Evolutionary conservation across 2,329 filamentous ascomycete genomes (phyloP).

Genomic region (Fusarium compactum): DNA sequence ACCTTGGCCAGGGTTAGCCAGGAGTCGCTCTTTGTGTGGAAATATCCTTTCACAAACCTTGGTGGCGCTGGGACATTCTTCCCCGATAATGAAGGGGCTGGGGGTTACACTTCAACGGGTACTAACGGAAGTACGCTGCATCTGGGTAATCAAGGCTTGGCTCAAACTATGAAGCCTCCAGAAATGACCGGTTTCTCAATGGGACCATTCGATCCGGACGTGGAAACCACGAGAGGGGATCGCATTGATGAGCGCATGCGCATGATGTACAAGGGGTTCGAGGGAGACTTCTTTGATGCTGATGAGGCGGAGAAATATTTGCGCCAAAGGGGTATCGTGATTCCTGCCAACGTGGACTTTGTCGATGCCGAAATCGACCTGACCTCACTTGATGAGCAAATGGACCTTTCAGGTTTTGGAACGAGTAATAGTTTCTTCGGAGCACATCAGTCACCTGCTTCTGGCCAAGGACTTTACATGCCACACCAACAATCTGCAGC

Average conservation of each 20-base stretch:
- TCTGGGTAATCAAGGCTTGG: conserved; percentile 56
- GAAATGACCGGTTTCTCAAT: conserved; percentile 52
- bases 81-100: conserved; percentile 36
- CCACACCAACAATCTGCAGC: conserved; percentile 15
- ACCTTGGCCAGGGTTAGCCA: conserved; percentile 50
- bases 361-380: conserved; percentile 69
- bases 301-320: conserved; percentile 83
- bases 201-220: conserved; percentile 61
- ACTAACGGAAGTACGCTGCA: conserved; percentile 14
- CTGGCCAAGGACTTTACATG: conserved; percentile 13
- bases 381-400: conserved; percentile 51
- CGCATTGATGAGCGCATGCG: conserved; percentile 61
- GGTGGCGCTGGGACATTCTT: conserved; percentile 78
- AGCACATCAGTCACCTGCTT: neutral
- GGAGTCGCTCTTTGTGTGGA: conserved; percentile 68
- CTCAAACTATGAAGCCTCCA: conserved; percentile 40
- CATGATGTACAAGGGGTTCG: conserved; percentile 70
- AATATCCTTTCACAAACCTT: conserved; percentile 72
- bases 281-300: conserved; percentile 81
- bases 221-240: conserved; percentile 57
- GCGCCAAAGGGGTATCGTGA: conserved; percentile 69
- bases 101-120: neutral
- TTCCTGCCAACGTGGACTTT: conserved; percentile 71
- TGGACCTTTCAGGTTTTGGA: conserved; percentile 12
- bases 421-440: conserved; percentile 30